phyloP scores from a whole-genome alignment of 2,329 filamentous ascomycete genomes.

The Pestalotiopsis fici region DNA sequence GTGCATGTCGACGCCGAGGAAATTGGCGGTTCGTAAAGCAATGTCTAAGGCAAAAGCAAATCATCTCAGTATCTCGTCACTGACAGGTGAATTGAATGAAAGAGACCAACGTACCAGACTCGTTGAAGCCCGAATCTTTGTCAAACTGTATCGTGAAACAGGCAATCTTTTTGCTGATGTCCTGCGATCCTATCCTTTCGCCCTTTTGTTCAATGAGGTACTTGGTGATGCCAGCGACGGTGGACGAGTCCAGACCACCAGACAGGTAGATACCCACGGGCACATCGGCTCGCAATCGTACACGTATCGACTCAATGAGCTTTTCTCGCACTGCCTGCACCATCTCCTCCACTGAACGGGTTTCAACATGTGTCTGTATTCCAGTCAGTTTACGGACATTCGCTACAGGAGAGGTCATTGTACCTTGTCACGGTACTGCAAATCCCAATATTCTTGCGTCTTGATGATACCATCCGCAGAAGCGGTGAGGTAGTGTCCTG shows the following conservation, averaged over 20 bases:
- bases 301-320: slow-evolving; percentile 51
- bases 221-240: slow-evolving; percentile 56
- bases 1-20: slow-evolving; percentile 34
- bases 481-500: slow-evolving; percentile 32
- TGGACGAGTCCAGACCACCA: slow-evolving; percentile 60
- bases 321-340: slow-evolving; percentile 47
- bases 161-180: slow-evolving; percentile 23
- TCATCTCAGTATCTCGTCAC: too few species aligned
- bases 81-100: neutral
- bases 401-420: neutral
- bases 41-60: too few species aligned
- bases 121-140: slow-evolving; percentile 47
- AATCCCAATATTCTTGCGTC: slow-evolving; percentile 48
- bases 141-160: slow-evolving; percentile 56
- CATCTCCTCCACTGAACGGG: slow-evolving; percentile 50
- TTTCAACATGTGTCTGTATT: slow-evolving; percentile 32
- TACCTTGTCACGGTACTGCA: slow-evolving; percentile 53
- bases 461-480: slow-evolving; percentile 32
- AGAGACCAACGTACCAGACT: slow-evolving; percentile 32
- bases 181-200: slow-evolving; percentile 45
- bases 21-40: slow-evolving; percentile 43
- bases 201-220: slow-evolving; percentile 49
- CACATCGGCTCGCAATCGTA: slow-evolving; percentile 58
- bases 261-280: slow-evolving; percentile 57
- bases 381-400: too few species aligned